These are phyloP conservation scores for Aspergillus amoenus DNA, from an alignment of 2,329 filamentous ascomycete genomes.

Conservation along the genomic window DNA sequence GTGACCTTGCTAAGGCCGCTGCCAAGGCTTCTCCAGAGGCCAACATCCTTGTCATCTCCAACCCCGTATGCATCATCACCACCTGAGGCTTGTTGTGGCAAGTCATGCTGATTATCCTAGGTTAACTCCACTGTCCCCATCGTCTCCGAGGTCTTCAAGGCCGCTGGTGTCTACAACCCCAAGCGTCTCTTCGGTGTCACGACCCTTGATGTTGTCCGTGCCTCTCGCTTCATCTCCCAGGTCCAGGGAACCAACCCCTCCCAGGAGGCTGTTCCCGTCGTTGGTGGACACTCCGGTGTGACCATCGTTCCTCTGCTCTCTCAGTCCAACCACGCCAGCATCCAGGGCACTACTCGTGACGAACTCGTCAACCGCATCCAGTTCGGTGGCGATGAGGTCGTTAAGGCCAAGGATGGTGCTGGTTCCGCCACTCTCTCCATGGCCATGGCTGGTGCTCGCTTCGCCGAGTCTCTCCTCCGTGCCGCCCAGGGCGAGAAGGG, in stretches of 20 bases:
- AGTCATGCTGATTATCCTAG: constrained; percentile 33
- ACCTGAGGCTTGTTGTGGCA: not conserved
- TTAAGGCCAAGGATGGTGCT: constrained; percentile 97
- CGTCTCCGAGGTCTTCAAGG: constrained; percentile 95
- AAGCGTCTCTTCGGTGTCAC: constrained; percentile 99
- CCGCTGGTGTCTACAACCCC: constrained; percentile 93
- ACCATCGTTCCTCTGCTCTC: constrained; percentile 98
- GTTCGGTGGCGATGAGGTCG: constrained; percentile 98
- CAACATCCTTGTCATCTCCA: constrained; percentile 96
- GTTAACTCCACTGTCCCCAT: constrained; percentile 99
- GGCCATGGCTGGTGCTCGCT: constrained; percentile 87
- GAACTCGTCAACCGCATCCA: constrained; percentile 91
- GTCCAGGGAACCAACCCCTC: constrained; percentile 86
- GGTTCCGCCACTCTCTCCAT: constrained; percentile 97
- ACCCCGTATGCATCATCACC: constrained; percentile 64
- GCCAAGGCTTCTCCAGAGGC: constrained; percentile 86
- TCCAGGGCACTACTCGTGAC: constrained; percentile 71
- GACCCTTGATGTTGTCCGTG: constrained; percentile 97
- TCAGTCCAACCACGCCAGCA: constrained; percentile 83
- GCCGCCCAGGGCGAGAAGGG: constrained; percentile 91
- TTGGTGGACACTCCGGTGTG: constrained; percentile 95
- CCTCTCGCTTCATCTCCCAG: constrained; percentile 95
- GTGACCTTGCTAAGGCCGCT: constrained; percentile 92
- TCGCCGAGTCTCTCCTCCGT: constrained; percentile 90
- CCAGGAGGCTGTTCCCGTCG: constrained; percentile 90